These are phyloP conservation scores for Periconia sp. DNA, from an alignment of 2,329 filamentous ascomycete species.

Conservation along the genomic window DNA sequence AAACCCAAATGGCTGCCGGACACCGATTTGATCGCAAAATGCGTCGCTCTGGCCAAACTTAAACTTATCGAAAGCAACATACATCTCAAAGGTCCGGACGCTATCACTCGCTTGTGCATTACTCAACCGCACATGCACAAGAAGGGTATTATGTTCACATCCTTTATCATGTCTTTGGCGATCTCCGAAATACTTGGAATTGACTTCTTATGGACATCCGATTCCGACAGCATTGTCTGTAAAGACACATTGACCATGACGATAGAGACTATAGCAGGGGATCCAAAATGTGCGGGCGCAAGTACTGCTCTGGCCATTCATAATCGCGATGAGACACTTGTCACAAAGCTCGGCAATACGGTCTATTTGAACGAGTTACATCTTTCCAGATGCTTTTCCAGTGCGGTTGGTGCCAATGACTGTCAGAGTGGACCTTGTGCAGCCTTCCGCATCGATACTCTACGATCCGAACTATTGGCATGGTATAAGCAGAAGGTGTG, in stretches of 20 bases:
- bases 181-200: constrained; percentile 34
- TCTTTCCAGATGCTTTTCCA: constrained; percentile 1
- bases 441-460: constrained; percentile 34
- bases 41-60: constrained; percentile 13
- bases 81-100: neutral
- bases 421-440: constrained; percentile 44
- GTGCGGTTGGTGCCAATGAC: constrained; percentile 25
- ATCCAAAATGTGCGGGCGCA: constrained; percentile 35
- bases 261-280: constrained; percentile 33
- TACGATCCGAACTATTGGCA: constrained; percentile 33
- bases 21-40: constrained; percentile 20
- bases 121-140: constrained; percentile 44
- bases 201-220: constrained; percentile 43
- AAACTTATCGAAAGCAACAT: constrained; percentile 1
- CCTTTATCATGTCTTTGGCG: constrained; percentile 38
- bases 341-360: constrained; percentile 1
- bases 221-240: constrained; percentile 41
- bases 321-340: constrained; percentile 17
- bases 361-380: constrained; percentile 1
- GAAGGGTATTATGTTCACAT: constrained; percentile 45
- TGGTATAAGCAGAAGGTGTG: constrained; percentile 43
- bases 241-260: constrained; percentile 29
- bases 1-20: neutral
- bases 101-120: constrained; percentile 29
- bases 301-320: constrained; percentile 39